Percentiles rank a stretch among this genome's conserved stretches.
These are phyloP conservation scores for Durusdinium trenchii DNA, from an alignment of 73 alveolate species.

Conservation along the genomic window DNA sequence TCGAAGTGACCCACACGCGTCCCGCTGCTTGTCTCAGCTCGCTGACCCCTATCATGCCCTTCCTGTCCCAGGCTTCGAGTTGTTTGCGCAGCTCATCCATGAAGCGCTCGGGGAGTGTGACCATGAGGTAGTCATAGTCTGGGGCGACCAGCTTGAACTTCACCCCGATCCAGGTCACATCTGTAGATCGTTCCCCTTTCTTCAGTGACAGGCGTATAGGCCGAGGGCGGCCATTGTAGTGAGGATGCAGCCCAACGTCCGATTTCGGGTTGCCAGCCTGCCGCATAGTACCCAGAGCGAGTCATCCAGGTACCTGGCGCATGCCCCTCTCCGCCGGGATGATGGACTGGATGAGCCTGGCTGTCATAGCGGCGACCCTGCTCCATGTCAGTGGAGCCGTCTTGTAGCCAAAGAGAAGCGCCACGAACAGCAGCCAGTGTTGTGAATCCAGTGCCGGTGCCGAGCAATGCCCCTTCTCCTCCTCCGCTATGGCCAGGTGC, in stretches of 20 bases:
- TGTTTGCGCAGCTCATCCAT: not conserved
- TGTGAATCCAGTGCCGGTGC: not conserved
- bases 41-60: not conserved
- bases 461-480: not conserved
- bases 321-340: not conserved
- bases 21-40: not conserved
- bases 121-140: not conserved
- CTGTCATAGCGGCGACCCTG: not conserved
- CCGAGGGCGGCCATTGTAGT: not conserved
- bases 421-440: not conserved
- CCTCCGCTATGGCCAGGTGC: not conserved
- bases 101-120: not conserved
- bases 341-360: not conserved
- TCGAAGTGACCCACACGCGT: too few species aligned
- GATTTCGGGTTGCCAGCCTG: not conserved
- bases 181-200: not conserved
- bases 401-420: not conserved
- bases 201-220: not conserved
- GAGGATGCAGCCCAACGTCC: not conserved
- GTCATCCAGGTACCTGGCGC: conserved; percentile 25
- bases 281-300: not conserved
- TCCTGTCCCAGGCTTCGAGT: not conserved
- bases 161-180: not conserved
- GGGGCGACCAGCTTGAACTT: not conserved
- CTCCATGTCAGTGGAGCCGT: not conserved